phyloP scores from a whole-genome alignment of 805 yeast genomes.

The Lipomyces japonicus region DNA sequence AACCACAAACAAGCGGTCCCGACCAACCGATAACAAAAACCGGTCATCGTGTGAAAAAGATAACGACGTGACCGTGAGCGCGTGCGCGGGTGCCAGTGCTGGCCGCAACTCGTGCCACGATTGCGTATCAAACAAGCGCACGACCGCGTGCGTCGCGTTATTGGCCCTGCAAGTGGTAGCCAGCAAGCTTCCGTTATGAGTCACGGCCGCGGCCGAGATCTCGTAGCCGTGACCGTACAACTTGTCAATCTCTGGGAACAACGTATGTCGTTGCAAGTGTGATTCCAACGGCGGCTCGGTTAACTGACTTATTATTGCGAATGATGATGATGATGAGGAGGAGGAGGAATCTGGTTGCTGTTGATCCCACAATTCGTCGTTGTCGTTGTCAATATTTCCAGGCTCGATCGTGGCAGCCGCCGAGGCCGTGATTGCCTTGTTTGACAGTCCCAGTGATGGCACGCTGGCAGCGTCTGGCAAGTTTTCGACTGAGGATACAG shows the following conservation, averaged over 20 bases:
- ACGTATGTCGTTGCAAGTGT: constrained; percentile 80
- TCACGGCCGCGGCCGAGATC: constrained; percentile 69
- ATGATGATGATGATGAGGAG: constrained; percentile 36
- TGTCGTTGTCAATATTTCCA: constrained; percentile 38
- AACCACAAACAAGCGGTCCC: constrained; percentile 81
- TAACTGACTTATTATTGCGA: constrained; percentile 48
- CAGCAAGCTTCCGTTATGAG: constrained; percentile 57
- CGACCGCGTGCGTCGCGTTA: constrained; percentile 75
- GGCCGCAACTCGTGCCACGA: constrained; percentile 60
- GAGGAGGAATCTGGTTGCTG: constrained; percentile 35
- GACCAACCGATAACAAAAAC: constrained; percentile 69
- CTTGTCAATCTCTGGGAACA: constrained; percentile 94
- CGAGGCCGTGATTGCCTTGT: constrained; percentile 67
- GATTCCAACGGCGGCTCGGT: constrained; percentile 79
- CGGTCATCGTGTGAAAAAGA: constrained; percentile 60
- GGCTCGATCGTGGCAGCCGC: constrained; percentile 44
- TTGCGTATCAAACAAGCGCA: constrained; percentile 64
- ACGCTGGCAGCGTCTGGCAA: constrained; percentile 82
- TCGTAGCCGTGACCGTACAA: constrained; percentile 98
- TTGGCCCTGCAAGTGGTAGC: constrained; percentile 94
- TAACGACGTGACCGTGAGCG: constrained; percentile 78
- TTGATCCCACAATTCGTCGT: too few relatives aligned
- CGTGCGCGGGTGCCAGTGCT: constrained; percentile 59
- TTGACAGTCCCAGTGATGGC: constrained; percentile 90
- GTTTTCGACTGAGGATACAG: constrained; percentile 27